Conservation (phyloP, 495 filamentous ascomycete genomes). For the Letharia lupina region DNA sequence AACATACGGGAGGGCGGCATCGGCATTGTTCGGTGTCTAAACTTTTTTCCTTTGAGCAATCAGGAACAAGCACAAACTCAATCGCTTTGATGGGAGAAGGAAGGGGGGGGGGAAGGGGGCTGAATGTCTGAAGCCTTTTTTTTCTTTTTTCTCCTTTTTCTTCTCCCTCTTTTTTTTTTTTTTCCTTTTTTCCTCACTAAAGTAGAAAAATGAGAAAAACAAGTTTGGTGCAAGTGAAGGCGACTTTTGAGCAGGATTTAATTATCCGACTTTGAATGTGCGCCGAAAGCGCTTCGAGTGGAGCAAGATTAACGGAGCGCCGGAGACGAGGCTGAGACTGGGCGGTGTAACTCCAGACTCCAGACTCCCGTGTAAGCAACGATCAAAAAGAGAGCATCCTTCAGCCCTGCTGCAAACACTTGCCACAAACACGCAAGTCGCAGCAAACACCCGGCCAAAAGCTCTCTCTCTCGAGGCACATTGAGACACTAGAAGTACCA, state of each 20-base stretch:
- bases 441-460: too few species aligned
- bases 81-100: not conserved
- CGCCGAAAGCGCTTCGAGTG: not conserved
- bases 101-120: not conserved
- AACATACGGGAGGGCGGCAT: slow-evolving; percentile 16
- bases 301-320: not conserved
- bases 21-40: slow-evolving; percentile 5
- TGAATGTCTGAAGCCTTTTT: not conserved
- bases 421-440: too few species aligned
- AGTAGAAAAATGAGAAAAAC: not conserved
- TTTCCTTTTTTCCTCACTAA: too few species aligned
- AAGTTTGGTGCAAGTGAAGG: not conserved
- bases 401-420: not conserved
- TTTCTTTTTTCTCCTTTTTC: not conserved
- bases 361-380: not conserved
- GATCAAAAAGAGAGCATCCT: not conserved
- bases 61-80: slow-evolving; percentile 13
- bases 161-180: not conserved
- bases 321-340: not conserved
- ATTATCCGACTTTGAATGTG: not conserved
- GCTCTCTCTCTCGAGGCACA: too few species aligned
- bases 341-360: not conserved
- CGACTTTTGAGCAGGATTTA: slow-evolving; percentile 3
- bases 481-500: too few species aligned
- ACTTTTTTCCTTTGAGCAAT: not conserved